Evolutionary conservation across 495 filamentous ascomycete species (phyloP).

Genomic region (Apiosordaria backusii): DNA sequence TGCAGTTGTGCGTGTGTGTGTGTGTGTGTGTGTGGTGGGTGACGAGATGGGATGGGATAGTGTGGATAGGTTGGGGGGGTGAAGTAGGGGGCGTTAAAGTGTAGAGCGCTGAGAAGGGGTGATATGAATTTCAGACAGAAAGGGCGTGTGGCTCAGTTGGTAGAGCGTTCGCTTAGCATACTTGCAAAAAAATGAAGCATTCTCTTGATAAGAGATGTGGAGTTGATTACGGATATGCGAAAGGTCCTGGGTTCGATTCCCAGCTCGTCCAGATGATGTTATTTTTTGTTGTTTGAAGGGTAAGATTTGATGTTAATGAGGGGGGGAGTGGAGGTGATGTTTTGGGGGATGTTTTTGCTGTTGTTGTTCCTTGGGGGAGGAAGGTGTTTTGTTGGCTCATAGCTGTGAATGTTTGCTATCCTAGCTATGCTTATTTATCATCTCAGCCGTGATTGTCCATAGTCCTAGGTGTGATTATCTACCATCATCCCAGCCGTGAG

Average conservation of each 20-base stretch:
- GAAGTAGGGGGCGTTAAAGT: background rate
- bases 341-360: background rate
- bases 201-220: background rate
- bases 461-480: too few species aligned
- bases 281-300: background rate
- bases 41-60: too few species aligned
- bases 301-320: background rate
- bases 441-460: too few species aligned
- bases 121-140: background rate
- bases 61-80: background rate
- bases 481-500: too few species aligned
- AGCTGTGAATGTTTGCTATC: too few species aligned
- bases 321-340: background rate
- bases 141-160: constrained; percentile 22
- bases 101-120: background rate
- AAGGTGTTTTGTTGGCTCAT: too few species aligned
- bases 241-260: constrained; percentile 22
- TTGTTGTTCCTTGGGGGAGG: too few species aligned
- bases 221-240: constrained; percentile 6
- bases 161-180: constrained; percentile 23
- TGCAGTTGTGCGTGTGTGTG: too few species aligned
- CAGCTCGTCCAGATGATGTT: constrained; percentile 15
- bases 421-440: too few species aligned
- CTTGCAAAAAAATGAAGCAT: background rate
- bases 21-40: too few species aligned